Evolutionary conservation across 495 filamentous ascomycete genomes (phyloP).

Genomic region (Evansstolkia leycettana): DNA sequence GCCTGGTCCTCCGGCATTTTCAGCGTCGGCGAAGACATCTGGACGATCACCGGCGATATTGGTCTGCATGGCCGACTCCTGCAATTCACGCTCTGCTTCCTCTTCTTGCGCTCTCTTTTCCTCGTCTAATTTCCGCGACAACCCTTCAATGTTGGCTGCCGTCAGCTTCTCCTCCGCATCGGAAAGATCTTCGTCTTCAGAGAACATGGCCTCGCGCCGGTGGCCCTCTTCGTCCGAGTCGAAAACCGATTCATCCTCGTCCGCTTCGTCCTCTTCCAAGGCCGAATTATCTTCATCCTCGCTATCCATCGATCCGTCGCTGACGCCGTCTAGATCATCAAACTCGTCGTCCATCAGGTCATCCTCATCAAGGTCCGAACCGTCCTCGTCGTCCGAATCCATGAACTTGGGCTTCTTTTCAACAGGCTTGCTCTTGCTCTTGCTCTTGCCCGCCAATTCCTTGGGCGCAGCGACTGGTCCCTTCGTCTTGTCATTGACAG

Average conservation of each 20-base stretch:
- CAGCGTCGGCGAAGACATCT: constrained; percentile 51
- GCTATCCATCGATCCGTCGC: constrained; percentile 36
- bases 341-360: constrained; percentile 37
- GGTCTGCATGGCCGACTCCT: constrained; percentile 83
- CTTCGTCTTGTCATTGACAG: constrained; percentile 21
- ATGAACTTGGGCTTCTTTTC: constrained; percentile 30
- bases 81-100: constrained; percentile 49
- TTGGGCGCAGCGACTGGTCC: constrained; percentile 19
- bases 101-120: constrained; percentile 56
- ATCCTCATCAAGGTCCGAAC: constrained; percentile 25
- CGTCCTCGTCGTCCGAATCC: constrained; percentile 27
- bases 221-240: constrained; percentile 61
- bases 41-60: constrained; percentile 81
- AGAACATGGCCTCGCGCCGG: constrained; percentile 60
- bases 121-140: constrained; percentile 70
- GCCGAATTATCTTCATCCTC: too few species aligned
- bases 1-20: constrained; percentile 39
- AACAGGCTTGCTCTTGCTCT: constrained; percentile 22
- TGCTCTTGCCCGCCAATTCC: constrained; percentile 5
- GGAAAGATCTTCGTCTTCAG: constrained; percentile 84
- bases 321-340: constrained; percentile 39
- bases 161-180: constrained; percentile 86
- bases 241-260: constrained; percentile 51
- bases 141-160: constrained; percentile 88
- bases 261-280: constrained; percentile 44